phyloP scores from a whole-genome alignment of 352 stramenopile genomes.

The Saprolegnia diclina region DNA sequence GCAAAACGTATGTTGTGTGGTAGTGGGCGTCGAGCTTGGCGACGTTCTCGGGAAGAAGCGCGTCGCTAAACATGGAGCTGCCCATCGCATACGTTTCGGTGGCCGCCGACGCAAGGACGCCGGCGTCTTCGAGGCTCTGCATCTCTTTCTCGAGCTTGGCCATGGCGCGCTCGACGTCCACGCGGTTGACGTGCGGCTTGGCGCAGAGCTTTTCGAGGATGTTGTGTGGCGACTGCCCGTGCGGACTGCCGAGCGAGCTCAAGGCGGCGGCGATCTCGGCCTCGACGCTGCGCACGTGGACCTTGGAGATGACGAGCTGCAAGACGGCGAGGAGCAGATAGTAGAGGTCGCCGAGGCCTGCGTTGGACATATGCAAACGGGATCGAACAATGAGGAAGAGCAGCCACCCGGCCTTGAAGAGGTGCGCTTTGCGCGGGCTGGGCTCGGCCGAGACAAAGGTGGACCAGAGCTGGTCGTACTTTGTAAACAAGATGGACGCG shows the following conservation, averaged over 20 bases:
- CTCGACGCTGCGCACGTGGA: conserved; percentile 48
- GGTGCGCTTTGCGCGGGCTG: conserved; percentile 31
- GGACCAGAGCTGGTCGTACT: conserved; percentile 65
- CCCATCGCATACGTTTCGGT: not conserved
- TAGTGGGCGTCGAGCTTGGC: conserved; percentile 37
- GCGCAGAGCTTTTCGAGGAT: conserved; percentile 47
- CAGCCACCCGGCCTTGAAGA: conserved; percentile 70
- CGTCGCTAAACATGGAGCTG: conserved; percentile 35
- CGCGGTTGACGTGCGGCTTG: conserved; percentile 41
- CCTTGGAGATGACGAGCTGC: conserved; percentile 51
- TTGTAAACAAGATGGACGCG: conserved; percentile 65
- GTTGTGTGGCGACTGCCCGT: conserved; percentile 17
- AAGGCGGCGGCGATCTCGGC: conserved; percentile 70
- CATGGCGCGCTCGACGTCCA: conserved; percentile 41
- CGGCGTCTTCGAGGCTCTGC: conserved; percentile 34
- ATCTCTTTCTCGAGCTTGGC: conserved; percentile 41
- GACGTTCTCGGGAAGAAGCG: conserved; percentile 43
- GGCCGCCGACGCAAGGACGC: conserved; percentile 28
- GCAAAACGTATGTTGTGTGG: conserved; percentile 39
- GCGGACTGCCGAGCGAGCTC: conserved; percentile 48
- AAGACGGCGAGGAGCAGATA: conserved; percentile 68
- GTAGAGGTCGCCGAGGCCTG: conserved; percentile 65
- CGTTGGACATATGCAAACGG: conserved; percentile 39
- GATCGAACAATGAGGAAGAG: conserved; percentile 61
- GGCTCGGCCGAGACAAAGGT: conserved; percentile 9